Base-by-base conservation (phyloP, 2,329 filamentous ascomycete genomes). In the Colletotrichum echinochloae region DNA sequence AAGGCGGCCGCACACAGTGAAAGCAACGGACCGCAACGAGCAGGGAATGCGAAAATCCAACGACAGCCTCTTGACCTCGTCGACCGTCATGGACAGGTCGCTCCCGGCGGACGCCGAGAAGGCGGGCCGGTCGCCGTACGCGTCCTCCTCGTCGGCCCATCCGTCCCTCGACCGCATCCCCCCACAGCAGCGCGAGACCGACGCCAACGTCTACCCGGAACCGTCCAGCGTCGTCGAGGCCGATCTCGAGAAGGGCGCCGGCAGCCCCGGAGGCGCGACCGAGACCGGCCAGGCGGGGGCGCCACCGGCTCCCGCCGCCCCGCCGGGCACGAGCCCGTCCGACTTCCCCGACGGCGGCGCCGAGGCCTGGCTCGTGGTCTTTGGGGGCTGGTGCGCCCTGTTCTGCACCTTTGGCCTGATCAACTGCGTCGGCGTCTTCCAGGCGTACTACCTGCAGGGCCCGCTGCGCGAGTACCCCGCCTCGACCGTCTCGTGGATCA, bases 301-400 rank as follows among this genome's bases (percentile, higher is more conserved):
- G 1, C 39, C 68, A 18, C 18, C 78, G 54, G 71, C 65, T 23
- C 26, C 54, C 35, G 60, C 37, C 60, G 41, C 55, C 3, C 48
- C 69, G 26, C 69, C 60, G 20, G 69, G 69, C n/a, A 65, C 81
- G 71, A 82, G 81, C 63, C 84, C 85, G 8, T 78, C 79, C n/a
- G 85, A 87, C 72, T 89, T 89, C 67, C 89, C 89, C 1, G 89
- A 91, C 74, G 89, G 89, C 49, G 89, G 89, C 2, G 54, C 76
- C 3, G 79, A 86, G 72, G 89, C 89, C 11, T 90, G 88, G 87
- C 80, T 88, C 11, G 85, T 86, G 1, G 88, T 91, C 5, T 76
- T 83, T 28, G 84, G 84, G 39, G 83, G 81, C 3, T 85, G 80
- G 78, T 83, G 79, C 70, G 78, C 79, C 2, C 72, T 84, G 52